Evolutionary conservation across 2,329 filamentous ascomycete species (phyloP).

Genomic region (Talaromyces sp.): DNA sequence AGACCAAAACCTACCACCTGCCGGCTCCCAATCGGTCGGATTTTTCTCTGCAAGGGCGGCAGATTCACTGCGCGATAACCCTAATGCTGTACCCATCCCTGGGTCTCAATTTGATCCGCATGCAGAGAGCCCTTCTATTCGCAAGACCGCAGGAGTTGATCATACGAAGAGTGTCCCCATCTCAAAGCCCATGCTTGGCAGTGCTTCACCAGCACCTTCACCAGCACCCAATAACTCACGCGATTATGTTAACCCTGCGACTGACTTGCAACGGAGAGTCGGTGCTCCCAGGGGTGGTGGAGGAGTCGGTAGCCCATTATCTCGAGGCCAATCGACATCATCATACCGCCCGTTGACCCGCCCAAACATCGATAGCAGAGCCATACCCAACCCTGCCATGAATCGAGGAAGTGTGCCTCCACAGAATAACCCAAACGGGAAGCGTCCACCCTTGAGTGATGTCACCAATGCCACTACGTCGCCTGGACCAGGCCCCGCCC

Average conservation of each 20-base stretch:
- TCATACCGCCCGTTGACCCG: constrained; percentile 51
- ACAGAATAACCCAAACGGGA: constrained; percentile 39
- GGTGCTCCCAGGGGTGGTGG: constrained; percentile 28
- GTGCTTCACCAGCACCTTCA: constrained; percentile 22
- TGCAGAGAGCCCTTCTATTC: constrained; percentile 79
- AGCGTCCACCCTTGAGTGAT: constrained; percentile 48
- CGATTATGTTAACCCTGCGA: constrained; percentile 40
- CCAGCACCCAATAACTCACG: constrained; percentile 35
- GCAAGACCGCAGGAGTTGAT: constrained; percentile 85
- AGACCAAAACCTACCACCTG: constrained; percentile 31
- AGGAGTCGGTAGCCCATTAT: constrained; percentile 35
- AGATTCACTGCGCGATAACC: constrained; percentile 58
- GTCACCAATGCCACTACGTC: constrained; percentile 43
- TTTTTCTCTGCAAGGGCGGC: constrained; percentile 74
- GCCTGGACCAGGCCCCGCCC: constrained; percentile 22
- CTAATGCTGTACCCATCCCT: constrained; percentile 45
- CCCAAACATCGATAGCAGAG: constrained; percentile 37
- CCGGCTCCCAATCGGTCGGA: constrained; percentile 40
- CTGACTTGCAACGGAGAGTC: constrained; percentile 39
- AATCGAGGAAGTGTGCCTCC: constrained; percentile 29
- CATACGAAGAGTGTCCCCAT: constrained; percentile 77
- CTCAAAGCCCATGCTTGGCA: constrained; percentile 52
- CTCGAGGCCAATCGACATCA: constrained; percentile 39
- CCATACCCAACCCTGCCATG: constrained; percentile 17
- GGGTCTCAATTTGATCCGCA: constrained; percentile 70